Evolutionary conservation across 371 early-diverging fungal species (phyloP), one percentile per base, ranked within the genome.

Genomic region (Gilbertella persicaria): DNA sequence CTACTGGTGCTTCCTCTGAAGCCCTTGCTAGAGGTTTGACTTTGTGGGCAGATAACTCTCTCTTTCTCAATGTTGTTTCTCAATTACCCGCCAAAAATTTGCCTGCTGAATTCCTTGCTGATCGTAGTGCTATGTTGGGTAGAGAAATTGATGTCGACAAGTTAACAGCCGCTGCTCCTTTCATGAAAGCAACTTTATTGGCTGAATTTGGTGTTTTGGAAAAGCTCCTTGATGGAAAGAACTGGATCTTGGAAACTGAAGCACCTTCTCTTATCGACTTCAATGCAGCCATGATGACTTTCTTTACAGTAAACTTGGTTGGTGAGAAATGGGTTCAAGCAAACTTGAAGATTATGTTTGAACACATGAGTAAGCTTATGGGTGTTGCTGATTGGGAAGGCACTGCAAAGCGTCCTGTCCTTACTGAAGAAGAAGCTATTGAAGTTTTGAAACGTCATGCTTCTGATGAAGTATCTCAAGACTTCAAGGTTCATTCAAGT

Each of bases 361-460:
- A 45, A 3, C 80, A 78, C 54, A 65, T 69, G 38, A 20, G 29
- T 12, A 73, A 64, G 41, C 53, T 74, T 35, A 29, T 64, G 12
- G 60, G 29, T 3, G 45, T 54, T 3, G 39, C 41, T 4, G 58
- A 61, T 23, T 54, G 60, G 43, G 60, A 64, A 8, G 44, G n/a
- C 4, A 62, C 64, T 9, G 49, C 29, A 5, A 17, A 26, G 3
- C 37, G 40, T 12, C 43, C 37, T n/a, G 29, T 16, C 10, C 10
- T 55, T 2, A 19, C 43, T 33, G 45, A 38, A 41, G 40, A 51
- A 45, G 60, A 54, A 17, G 53, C 60, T 29, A 45, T 58, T 45
- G 52, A 58, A 19, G 47, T 45, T 1, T 52, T 46, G 23, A 58
- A 52, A 37, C 58, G 46, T 14, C 37, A 48, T 21, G 24, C 20